Conservation (phyloP, 2,329 filamentous ascomycete genomes). For the Phyllosticta capitalensis region DNA sequence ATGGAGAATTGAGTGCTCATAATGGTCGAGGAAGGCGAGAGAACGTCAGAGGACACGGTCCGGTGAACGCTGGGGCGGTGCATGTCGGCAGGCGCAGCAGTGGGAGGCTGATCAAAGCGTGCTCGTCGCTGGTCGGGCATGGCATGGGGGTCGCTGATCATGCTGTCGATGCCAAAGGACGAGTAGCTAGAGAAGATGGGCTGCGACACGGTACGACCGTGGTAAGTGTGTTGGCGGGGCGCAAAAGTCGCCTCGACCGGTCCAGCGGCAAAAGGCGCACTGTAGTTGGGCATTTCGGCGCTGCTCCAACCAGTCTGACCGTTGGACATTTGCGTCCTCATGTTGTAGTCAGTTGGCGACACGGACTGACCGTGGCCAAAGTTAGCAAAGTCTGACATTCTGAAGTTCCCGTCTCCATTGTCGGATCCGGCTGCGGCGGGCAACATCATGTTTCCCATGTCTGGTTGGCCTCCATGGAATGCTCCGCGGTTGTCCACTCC, state of each 20-base stretch:
- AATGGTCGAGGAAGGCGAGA: conserved; percentile 24
- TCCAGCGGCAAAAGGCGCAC: conserved; percentile 15
- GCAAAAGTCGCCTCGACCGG: conserved; percentile 6
- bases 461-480: conserved; percentile 22
- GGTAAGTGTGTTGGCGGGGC: conserved; percentile 5
- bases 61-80: conserved; percentile 5
- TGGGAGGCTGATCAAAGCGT: conserved; percentile 3
- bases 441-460: conserved; percentile 26
- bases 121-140: conserved; percentile 2
- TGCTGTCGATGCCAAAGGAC: conserved; percentile 8
- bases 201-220: conserved; percentile 1
- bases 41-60: conserved; percentile 13
- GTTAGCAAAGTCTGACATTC: conserved; percentile 25
- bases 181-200: conserved; percentile 7
- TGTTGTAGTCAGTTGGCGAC: conserved; percentile 13
- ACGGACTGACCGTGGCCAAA: conserved; percentile 28
- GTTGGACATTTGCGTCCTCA: conserved; percentile 1
- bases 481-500: conserved; percentile 26
- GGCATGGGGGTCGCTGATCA: conserved; percentile 9
- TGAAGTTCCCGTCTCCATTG: conserved; percentile 21
- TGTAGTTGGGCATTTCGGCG: conserved; percentile 19
- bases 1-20: conserved; percentile 13
- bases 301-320: conserved; percentile 18
- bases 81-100: conserved; percentile 6
- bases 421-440: conserved; percentile 23